Percentiles rank a stretch among this genome's conserved stretches.
These are phyloP conservation scores for Saposhnikovia divaricata DNA, from an alignment of 129 eudicot genomes.

Conservation along the genomic window DNA sequence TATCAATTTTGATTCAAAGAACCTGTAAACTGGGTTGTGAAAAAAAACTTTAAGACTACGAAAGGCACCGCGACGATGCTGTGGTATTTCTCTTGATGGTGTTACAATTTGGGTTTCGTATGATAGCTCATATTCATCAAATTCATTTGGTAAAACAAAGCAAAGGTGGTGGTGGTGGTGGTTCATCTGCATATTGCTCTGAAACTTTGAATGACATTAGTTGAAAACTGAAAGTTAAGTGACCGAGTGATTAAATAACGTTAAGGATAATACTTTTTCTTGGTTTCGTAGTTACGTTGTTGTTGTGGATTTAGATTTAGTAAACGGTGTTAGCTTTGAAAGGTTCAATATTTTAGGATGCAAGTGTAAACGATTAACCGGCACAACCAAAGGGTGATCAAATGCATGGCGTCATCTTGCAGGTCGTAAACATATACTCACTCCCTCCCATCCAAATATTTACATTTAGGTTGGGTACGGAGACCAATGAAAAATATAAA, in stretches of 20 bases:
- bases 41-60: conserved; percentile 20
- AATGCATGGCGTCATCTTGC: conserved; percentile 2
- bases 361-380: background rate
- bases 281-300: background rate
- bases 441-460: no score
- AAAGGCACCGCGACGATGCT: conserved; percentile 11
- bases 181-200: background rate
- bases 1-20: conserved; percentile 21
- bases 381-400: background rate
- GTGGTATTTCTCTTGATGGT: conserved; percentile 4
- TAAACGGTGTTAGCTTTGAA: background rate
- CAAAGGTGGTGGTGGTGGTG: conserved; percentile 18
- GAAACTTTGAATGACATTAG: background rate
- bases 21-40: conserved; percentile 18
- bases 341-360: background rate
- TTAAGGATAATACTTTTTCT: background rate
- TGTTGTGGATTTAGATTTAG: background rate
- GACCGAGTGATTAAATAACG: background rate
- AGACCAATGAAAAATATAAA: no score
- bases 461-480: no score
- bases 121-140: conserved; percentile 22
- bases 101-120: conserved; percentile 11
- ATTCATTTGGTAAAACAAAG: conserved; percentile 45
- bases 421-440: background rate
- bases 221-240: background rate